phyloP scores from a whole-genome alignment of 208 protist genomes.

The Leishmania martiniquensis region DNA sequence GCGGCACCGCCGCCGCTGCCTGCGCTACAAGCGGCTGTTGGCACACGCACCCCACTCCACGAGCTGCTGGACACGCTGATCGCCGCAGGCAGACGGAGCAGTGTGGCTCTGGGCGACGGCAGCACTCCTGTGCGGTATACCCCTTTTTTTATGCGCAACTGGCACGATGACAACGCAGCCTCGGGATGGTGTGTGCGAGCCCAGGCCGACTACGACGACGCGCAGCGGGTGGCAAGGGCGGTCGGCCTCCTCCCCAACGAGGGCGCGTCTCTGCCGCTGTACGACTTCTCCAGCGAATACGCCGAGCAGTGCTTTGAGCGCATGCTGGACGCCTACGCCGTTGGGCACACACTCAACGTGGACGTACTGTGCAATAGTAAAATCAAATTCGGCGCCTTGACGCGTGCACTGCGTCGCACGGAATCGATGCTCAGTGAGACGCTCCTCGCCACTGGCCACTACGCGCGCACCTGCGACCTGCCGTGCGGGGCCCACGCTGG shows the following conservation, averaged over 20 bases:
- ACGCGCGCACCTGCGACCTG: slow-evolving; percentile 54
- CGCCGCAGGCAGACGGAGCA: not conserved
- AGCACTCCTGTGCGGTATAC: slow-evolving; percentile 26
- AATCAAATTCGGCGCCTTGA: slow-evolving; percentile 74
- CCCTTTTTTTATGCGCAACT: slow-evolving; percentile 74
- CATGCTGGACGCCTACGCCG: slow-evolving; percentile 70
- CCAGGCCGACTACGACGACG: slow-evolving; percentile 67
- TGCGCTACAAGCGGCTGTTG: slow-evolving; percentile 12
- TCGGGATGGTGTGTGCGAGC: slow-evolving; percentile 57
- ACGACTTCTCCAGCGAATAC: slow-evolving; percentile 60
- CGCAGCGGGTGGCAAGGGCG: slow-evolving; percentile 48
- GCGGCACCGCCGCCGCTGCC: slow-evolving; percentile 5
- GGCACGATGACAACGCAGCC: slow-evolving; percentile 50
- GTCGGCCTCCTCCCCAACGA: slow-evolving; percentile 36
- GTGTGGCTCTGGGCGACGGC: not conserved
- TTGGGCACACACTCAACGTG: slow-evolving; percentile 75
- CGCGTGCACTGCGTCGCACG: slow-evolving; percentile 24
- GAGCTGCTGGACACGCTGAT: slow-evolving; percentile 4
- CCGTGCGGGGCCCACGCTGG: not conserved
- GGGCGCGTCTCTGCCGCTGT: slow-evolving; percentile 30
- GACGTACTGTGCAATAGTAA: slow-evolving; percentile 82
- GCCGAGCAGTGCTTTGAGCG: slow-evolving; percentile 67
- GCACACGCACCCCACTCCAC: not conserved
- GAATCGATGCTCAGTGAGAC: slow-evolving; percentile 8
- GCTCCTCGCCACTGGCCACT: slow-evolving; percentile 80